Evolutionary conservation across 2,329 filamentous ascomycete species (phyloP).

Genomic region (Beauveria bassiana): DNA sequence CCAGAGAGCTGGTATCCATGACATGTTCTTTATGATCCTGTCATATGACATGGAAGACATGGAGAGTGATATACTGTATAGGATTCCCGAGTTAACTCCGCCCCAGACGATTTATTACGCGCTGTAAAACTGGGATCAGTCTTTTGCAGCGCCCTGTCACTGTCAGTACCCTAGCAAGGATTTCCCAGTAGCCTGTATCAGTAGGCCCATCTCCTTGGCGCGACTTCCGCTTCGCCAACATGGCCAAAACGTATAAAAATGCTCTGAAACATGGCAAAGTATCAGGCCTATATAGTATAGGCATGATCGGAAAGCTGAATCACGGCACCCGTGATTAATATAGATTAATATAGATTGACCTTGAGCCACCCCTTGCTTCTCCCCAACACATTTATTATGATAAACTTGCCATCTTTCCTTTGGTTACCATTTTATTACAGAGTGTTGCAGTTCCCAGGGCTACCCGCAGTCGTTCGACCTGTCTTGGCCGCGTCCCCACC

Average conservation of each 20-base stretch:
- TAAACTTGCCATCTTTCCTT: no score
- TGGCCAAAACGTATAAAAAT: background rate
- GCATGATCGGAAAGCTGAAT: background rate
- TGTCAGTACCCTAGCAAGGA: background rate
- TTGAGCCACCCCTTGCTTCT: no score
- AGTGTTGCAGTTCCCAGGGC: background rate
- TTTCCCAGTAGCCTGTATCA: background rate
- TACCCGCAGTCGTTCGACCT: constrained; percentile 3
- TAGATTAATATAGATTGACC: no score
- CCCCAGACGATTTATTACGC: background rate
- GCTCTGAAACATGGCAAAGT: background rate
- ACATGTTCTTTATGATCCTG: background rate
- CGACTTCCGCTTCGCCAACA: background rate
- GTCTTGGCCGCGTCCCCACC: background rate
- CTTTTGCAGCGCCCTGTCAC: background rate
- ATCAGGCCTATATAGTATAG: no score
- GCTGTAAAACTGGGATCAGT: background rate
- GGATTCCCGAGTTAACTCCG: background rate
- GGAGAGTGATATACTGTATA: background rate
- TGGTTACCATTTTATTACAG: no score
- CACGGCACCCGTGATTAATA: background rate
- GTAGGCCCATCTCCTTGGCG: background rate
- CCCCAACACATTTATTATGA: no score
- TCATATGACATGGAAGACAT: background rate
- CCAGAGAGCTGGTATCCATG: background rate